A percentile compares a stretch with the other conserved stretches of the same genome.
Evolutionary conservation across 164 flowering plant genomes (phyloP).

Genomic region (Vitis riparia): DNA sequence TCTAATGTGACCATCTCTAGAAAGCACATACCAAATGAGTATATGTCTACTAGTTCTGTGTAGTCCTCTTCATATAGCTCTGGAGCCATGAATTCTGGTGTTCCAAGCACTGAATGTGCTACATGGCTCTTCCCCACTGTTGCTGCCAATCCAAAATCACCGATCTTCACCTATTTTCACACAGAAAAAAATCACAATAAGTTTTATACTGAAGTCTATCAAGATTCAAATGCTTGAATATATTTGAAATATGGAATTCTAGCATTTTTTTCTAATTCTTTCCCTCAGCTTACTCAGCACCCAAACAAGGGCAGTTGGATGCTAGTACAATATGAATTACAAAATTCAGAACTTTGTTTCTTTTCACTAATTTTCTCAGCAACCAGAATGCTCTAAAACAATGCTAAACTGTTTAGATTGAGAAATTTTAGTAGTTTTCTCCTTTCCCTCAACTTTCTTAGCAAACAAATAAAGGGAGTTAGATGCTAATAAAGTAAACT

Average conservation of each 20-base stretch:
- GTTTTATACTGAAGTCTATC: too few relatives aligned
- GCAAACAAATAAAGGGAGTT: neutral
- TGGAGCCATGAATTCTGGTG: constrained; percentile 89
- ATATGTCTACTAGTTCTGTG: constrained; percentile 77
- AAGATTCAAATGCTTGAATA: too few relatives aligned
- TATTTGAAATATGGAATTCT: too few relatives aligned
- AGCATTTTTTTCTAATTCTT: too few relatives aligned
- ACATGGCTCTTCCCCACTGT: constrained; percentile 60
- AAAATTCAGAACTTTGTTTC: too few relatives aligned
- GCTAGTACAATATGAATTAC: too few relatives aligned
- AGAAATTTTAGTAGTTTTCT: neutral
- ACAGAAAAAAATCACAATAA: neutral
- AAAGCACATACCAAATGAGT: constrained; percentile 75
- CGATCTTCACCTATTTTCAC: constrained; percentile 64
- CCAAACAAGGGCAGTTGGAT: too few relatives aligned
- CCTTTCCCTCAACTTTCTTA: neutral
- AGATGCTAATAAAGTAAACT: neutral
- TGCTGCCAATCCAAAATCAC: constrained; percentile 80
- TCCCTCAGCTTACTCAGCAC: too few relatives aligned
- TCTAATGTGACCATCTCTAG: constrained; percentile 78
- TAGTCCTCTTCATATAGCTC: constrained; percentile 80
- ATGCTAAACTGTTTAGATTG: too few relatives aligned
- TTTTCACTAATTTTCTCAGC: too few relatives aligned
- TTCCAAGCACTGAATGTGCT: constrained; percentile 77
- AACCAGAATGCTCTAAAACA: too few relatives aligned